phyloP scores from a whole-genome alignment of 176 grass and related monocot species.

The Aegilops longissima region DNA sequence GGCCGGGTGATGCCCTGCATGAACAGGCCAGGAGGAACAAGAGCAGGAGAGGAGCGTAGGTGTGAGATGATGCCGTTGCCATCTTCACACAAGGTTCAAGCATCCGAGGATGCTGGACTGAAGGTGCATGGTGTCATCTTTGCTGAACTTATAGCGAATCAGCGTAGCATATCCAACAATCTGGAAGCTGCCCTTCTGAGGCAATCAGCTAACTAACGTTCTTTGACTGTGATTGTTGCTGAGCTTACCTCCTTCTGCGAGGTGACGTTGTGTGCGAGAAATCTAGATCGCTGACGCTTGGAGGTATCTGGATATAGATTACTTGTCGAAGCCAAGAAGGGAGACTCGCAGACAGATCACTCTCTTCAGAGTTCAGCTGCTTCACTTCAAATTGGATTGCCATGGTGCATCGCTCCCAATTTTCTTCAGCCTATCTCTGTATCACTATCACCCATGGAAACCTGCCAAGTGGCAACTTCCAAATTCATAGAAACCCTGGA shows the following conservation, averaged over 20 bases:
- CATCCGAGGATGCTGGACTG: not conserved
- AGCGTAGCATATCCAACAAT: not conserved
- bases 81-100: not conserved
- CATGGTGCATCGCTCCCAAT: not conserved
- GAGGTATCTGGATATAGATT: constrained; percentile 4
- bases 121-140: not conserved
- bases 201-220: constrained; percentile 4
- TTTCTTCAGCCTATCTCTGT: constrained; percentile 8
- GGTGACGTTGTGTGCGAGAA: not conserved
- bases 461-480: too few relatives aligned
- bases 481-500: too few relatives aligned
- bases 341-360: not conserved
- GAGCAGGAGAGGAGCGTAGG: not conserved
- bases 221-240: not conserved
- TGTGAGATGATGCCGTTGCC: not conserved
- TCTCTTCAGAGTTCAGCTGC: not conserved
- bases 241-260: not conserved
- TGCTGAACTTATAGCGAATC: constrained; percentile 17
- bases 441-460: too few relatives aligned
- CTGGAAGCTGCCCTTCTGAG: constrained; percentile 13
- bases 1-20: not conserved
- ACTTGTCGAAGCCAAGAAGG: not conserved
- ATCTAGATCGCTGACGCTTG: not conserved
- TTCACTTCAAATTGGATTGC: not conserved
- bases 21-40: constrained; percentile 5